Base-by-base conservation (phyloP, 2,329 filamentous ascomycete genomes). In the Ascochyta clinopodiicola region DNA sequence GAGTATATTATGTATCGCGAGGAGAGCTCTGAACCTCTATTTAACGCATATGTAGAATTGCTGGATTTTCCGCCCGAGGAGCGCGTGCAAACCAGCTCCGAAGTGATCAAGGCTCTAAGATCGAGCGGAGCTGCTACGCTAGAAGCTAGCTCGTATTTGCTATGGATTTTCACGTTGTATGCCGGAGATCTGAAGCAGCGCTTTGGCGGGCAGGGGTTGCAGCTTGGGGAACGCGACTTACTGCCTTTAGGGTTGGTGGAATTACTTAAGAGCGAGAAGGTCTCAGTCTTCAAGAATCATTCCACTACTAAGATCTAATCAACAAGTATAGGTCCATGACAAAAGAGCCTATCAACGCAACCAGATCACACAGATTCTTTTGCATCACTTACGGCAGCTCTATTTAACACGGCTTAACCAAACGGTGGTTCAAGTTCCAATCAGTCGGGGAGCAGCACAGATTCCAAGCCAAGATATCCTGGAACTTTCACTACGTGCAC, bases 1-100 rank as follows among this genome's bases (percentile, higher is more conserved):
- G 81, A 84, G 57, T 84, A 74, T 62, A 63, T 64, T 1, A 68
- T 68, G 2, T 77, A 79, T 62, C 72, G 79, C 8, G 80, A 82
- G 51, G 74, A 78, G 34, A 78, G 59, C 54, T 70, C 21, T 44
- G 56, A 6, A 55, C 70, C 69, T 21, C 66, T 83, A 10, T 42
- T 58, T 10, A 12, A 62, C 0, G 72, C 76, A 6, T 83, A 78
- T 63, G 43, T 50, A 2, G 21, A 62, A 15, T 69, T 84, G 6
- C 72, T 80, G 55, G 44, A 53, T 57, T 66, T 38, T 76, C 79
- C 66, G 27, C n/a, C 17, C 0, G 37, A 70, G 6, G 59, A 76
- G 9, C 55, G 53, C 1, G 53, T 68, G 1, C 67, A 62, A 19
- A 59, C 76, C 2, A 35, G 21, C 47, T 51, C 15, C 51, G 57